Evolutionary conservation across 1,284 basidiomycete genomes (phyloP), one percentile per base, ranked within the genome.

Genomic region (Ustilago vetiveriae): DNA sequence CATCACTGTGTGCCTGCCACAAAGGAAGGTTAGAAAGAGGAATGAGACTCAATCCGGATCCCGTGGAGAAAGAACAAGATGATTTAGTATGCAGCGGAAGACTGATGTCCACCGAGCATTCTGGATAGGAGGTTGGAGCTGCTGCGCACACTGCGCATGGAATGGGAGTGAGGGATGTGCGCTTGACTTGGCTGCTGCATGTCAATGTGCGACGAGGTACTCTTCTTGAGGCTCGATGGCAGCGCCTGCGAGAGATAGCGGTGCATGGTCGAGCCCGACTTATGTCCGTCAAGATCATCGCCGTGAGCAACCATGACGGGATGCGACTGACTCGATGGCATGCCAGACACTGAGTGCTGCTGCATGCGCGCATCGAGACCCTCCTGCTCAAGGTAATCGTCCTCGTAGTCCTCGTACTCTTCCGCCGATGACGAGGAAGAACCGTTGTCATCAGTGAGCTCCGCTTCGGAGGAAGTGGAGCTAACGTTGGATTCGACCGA

Each of bases 361-460:
- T 66, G 64, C 56, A 72, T 67, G 27, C 67, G 63, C 17, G 63
- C 67, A 26, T 73, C 53, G 29, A 72, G 62, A 7, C 70, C 67
- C 38, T 70, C 63, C 27, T 75, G 60, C 51, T 78, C 72, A n/a
- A 65, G 42, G 53, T 67, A 58, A 54, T 80, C 74, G 32, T 78
- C 64, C 30, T 78, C 76, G 59, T 78, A 76, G 48, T 77, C 70
- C 36, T 79, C 74, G 51, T 77, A 74, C 43, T 78, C 76, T 41
- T 77, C 78, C 1, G 76, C 69, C 19, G 78, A 80, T 5, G 78
- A 80, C 14, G 74, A 68, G 9, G 75, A 73, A 8, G 76, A 79
- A 37, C 78, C 78, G 17, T 79, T 79, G 72, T 81, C 78, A 41
- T 81, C 80, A 24, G 78, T 80, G 33, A 79, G 63, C 37, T 80